Evolutionary conservation across 371 early-diverging fungal genomes (phyloP), one percentile per base, ranked within the genome.

Genomic region (Cokeromyces recurvatus): DNA sequence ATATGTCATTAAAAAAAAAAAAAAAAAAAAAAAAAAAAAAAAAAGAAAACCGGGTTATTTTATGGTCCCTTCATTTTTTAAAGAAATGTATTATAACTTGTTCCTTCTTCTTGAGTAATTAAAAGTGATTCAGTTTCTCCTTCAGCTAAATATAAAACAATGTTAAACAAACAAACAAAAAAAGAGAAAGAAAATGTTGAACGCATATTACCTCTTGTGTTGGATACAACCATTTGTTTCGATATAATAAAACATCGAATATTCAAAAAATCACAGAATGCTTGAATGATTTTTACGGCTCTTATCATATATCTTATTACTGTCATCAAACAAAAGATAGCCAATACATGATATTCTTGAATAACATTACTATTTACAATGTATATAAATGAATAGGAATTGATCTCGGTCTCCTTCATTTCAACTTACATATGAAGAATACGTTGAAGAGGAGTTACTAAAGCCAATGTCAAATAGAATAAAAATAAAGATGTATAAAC

Each of bases 191-290:
- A n/a, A n/a, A n/a, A n/a, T n/a, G n/a, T n/a, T n/a, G n/a, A n/a
- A n/a, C n/a, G n/a, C n/a, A n/a, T n/a, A n/a, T 25, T 47, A 43
- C 47, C 43, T 37, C 44, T 17, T 25, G 43, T 35, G 5, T 45
- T 48, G 6, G 53, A 24, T n/a, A 42, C 46, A 23, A 43, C 32
- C 15, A 38, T 22, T 24, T 55, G 50, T 25, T 53, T 68, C 36
- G 65, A 25, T 9, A 94, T 92, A 40, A 76, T 60, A 43, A 94
- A 70, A 62, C 94, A 94, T 35, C 81, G 74, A 67, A 94, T 94
- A 51, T 79, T 81, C 44, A 94, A 67, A 55, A 81, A 82, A 15
- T 73, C 70, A 66, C 93, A 92, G 71, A 94, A 91, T 41, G 85
- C 81, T 55, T 87, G 77, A 47, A 93, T 91, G 48, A 94, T 90